Evolutionary conservation across 2,329 filamentous ascomycete genomes (phyloP), one percentile per base, ranked within the genome.

Genomic region (Colletotrichum gloeosporioides): DNA sequence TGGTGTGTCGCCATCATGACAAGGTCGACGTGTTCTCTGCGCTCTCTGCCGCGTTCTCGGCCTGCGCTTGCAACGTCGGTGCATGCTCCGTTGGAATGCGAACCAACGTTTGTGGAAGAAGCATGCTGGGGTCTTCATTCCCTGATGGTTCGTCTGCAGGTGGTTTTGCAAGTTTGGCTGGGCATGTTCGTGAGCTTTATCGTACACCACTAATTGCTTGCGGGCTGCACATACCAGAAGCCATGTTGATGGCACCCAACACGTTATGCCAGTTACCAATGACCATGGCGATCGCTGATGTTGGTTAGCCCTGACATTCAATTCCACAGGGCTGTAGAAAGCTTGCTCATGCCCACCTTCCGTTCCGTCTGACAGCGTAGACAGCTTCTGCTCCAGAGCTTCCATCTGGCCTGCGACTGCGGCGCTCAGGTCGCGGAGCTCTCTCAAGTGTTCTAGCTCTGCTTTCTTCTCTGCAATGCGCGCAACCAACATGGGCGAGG

Each of bases 261-360:
- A 98, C 95, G 80, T 95, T 96, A 84, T 96, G 94, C 95, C 95
- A 98, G 83, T 97, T 98, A 69, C 93, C 91, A 82, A 98, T 88
- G 27, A 98, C 95, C n/a, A 93, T 91, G 53, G 95, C 95, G 81
- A 98, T 95, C 76, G 94, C 95, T 95, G 82, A 64, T 29, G 29
- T 25, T 34, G 18, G 25, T 76, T 44, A 61, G 44, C 15, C 39
- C 25, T 31, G 63, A 16, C 18, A 13, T 16, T 34, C 13, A n/a
- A 44, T n/a, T 22, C 13, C 39, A 15, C 29, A 8, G 15, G n/a
- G 53, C 27, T 22, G n/a, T 32, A 8, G 32, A 22, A 32, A 32
- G 34, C 6, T 27, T 62, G 32, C 36, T 15, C 55, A 29, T 29
- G 25, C 59, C 31, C 82, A 94, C 94, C 94, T 90, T 97, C 94